Evolutionary conservation across 2,329 filamentous ascomycete species (phyloP), one percentile per base, ranked within the genome.

Genomic region (Apiospora arundinis): DNA sequence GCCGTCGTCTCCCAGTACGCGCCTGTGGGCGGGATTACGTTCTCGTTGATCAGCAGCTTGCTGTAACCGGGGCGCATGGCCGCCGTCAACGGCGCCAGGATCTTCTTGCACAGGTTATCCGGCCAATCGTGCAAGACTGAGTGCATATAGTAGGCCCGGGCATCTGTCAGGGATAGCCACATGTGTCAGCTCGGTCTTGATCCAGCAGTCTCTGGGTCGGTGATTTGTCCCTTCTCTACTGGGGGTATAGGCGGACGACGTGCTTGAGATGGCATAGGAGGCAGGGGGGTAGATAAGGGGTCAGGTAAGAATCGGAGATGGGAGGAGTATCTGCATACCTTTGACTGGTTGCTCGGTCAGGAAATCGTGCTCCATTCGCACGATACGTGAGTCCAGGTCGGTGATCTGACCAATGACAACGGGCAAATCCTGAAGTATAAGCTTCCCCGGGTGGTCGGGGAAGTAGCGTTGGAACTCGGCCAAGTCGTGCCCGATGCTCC

Each of bases 11-110:
- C 23, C 67, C 70, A 23, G 67, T 63, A 25, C 21, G 60, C 46
- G 45, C 42, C 65, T 14, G 65, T 67, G 40, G 5, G 40, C 21
- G 70, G 70, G 37, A 72, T 28, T 11, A 69, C 60, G 28, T 67
- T 68, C 48, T 72, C 70, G 37, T 66, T 67, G 56, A 87, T 79
- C 21, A 87, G 74, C 6, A 86, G 52, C 69, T 83, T 82, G 14
- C 81, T 83, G 72, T 83, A 80, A 63, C 81, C 77, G 67, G 71
- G 76, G 46, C 91, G 91, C 84, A 90, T 90, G 2, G 83, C 86
- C 74, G 90, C 89, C 28, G 90, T 85, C 1, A 73, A 69, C n/a
- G 82, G 76, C 42, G 73, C 72, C 18, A 85, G 71, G 44, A 84
- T 83, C 25, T 73, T 52, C 4, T 72, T 25, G 0, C 78, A 78